These are phyloP conservation scores for Pythium aristosporum DNA, from an alignment of 352 stramenopile genomes.

Conservation along the genomic window DNA sequence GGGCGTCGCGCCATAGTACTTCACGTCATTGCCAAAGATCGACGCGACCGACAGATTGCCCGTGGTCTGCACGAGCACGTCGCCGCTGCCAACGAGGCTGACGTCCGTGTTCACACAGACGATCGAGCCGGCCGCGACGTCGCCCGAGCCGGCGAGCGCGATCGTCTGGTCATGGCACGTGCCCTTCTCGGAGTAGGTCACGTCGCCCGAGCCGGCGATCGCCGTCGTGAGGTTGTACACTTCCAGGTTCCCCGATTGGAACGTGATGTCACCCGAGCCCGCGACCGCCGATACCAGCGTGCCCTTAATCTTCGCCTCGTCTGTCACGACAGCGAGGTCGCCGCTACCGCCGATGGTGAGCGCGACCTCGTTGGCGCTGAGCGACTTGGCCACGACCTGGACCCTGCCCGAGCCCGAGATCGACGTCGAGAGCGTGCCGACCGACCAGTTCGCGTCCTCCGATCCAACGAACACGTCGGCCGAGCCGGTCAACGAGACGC, in stretches of 20 bases:
- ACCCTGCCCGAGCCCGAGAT: slow-evolving; percentile 21
- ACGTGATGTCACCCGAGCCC: slow-evolving; percentile 33
- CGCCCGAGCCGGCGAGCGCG: slow-evolving; percentile 33
- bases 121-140: slow-evolving; percentile 40
- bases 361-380: slow-evolving; percentile 13
- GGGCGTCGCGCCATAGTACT: slow-evolving; percentile 36
- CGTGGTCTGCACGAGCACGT: slow-evolving; percentile 43
- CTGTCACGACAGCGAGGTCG: slow-evolving; percentile 28
- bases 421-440: slow-evolving; percentile 26
- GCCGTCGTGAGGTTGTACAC: slow-evolving; percentile 23
- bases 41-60: slow-evolving; percentile 31
- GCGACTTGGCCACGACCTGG: slow-evolving; percentile 19
- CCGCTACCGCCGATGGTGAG: slow-evolving; percentile 22
- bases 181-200: slow-evolving; percentile 39
- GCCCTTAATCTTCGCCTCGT: slow-evolving; percentile 24
- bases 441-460: not conserved
- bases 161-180: slow-evolving; percentile 31
- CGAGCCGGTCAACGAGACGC: slow-evolving; percentile 9
- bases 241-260: slow-evolving; percentile 28
- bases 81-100: slow-evolving; percentile 39
- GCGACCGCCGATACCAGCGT: slow-evolving; percentile 21
- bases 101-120: slow-evolving; percentile 40
- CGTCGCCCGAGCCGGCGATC: slow-evolving; percentile 34
- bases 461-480: slow-evolving; percentile 19
- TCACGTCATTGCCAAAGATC: slow-evolving; percentile 34